These are phyloP conservation scores for Talaromyces sp. DNA, from an alignment of 2,329 filamentous ascomycete species.

Conservation along the genomic window DNA sequence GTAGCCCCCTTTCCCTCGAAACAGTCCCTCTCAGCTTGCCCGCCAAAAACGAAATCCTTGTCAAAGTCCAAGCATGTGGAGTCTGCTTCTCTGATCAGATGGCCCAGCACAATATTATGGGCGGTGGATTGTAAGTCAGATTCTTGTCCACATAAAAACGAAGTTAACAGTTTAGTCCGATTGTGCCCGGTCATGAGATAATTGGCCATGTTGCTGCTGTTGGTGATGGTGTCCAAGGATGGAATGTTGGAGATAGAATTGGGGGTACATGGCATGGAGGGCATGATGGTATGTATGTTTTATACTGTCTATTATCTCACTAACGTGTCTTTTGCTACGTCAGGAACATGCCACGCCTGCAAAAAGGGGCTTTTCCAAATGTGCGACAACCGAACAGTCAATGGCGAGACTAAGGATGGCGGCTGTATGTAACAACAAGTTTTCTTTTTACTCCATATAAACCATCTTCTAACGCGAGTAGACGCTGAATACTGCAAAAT, in stretches of 20 bases:
- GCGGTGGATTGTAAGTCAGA: slow-evolving; percentile 44
- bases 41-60: slow-evolving; percentile 55
- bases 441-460: background rate
- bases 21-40: slow-evolving; percentile 57
- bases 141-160: background rate
- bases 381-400: slow-evolving; percentile 59
- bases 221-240: slow-evolving; percentile 48
- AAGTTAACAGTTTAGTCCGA: slow-evolving; percentile 38
- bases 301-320: background rate
- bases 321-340: background rate
- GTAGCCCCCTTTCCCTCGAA: slow-evolving; percentile 53
- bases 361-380: slow-evolving; percentile 62
- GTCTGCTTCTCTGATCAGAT: slow-evolving; percentile 63
- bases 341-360: slow-evolving; percentile 61
- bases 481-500: slow-evolving; percentile 38
- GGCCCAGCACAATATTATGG: slow-evolving; percentile 48
- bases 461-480: slow-evolving; percentile 5
- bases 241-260: slow-evolving; percentile 62
- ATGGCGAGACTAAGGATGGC: slow-evolving; percentile 63
- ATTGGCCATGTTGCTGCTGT: slow-evolving; percentile 63
- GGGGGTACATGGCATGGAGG: slow-evolving; percentile 67
- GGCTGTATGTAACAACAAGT: slow-evolving; percentile 47
- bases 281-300: slow-evolving; percentile 26
- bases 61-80: slow-evolving; percentile 69
- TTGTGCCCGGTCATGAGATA: slow-evolving; percentile 66